Evolutionary conservation across 2,329 filamentous ascomycete genomes (phyloP), one percentile per base, ranked within the genome.

Genomic region (Akanthomyces uredinophilus): DNA sequence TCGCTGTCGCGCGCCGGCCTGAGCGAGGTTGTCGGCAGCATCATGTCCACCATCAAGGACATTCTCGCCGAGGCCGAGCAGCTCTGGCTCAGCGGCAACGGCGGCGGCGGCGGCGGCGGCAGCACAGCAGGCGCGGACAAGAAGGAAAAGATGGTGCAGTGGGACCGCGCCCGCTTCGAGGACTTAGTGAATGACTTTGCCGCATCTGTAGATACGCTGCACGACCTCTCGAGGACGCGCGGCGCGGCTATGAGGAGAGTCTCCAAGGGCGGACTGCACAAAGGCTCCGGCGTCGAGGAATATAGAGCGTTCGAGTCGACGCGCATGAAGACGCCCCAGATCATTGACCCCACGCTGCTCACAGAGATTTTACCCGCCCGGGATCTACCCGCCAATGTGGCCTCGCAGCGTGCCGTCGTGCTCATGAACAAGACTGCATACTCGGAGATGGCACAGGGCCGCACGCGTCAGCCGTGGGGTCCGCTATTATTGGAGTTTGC

Each of bases 31-130:
- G 90, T 93, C 58, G 86, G 86, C 63, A 91, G 88, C 71, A 89
- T 93, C 68, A 86, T 94, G 81, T 85, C 84, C 18, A 92, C 89
- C 55, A 92, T 93, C 71, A 91, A 91, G 70, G 89, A 92, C 68
- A 90, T 91, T 56, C 77, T 92, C 50, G 87, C 89, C 62, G 89
- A 93, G 73, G 87, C 88, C 1, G 89, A 93, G 70, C 83, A 85
- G 6, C 81, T 93, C 63, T 90, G 88, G 83, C 78, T 83, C 63
- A 85, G 81, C 69, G 86, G 83, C 13, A 84, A 82, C 68, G 77
- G 80, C 20, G 86, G 83, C 13, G 84, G 82, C 68, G 77, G 80
- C 20, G 64, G 72, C 35, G 69, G 77, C 76, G 73, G 70, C 20
- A 70, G 74, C 29, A 72, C 70, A 20, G 77, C 76, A 24, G 75